Conservation (phyloP, 2,329 filamentous ascomycete genomes). For the Chaetomium globosum region DNA sequence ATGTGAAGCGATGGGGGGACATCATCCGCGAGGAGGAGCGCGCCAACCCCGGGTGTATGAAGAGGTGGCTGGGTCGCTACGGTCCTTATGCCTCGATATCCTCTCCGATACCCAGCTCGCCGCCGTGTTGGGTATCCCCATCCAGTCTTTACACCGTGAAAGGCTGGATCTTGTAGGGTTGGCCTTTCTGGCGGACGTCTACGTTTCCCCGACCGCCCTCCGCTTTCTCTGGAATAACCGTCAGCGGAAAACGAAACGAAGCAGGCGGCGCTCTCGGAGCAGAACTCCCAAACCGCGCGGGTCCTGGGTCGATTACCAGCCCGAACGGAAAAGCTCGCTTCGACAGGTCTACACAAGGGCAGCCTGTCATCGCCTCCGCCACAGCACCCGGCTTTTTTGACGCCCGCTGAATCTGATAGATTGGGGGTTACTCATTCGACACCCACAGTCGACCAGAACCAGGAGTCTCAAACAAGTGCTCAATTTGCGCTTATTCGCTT, state of each 20-base stretch:
- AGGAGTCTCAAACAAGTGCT: neutral
- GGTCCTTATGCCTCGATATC: neutral
- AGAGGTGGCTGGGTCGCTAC: constrained; percentile 4
- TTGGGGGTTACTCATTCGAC: neutral
- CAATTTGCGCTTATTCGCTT: neutral
- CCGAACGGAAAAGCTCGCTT: neutral
- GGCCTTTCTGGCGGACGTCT: neutral
- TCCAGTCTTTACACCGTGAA: neutral
- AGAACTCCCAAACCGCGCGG: neutral
- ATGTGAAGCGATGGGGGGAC: neutral
- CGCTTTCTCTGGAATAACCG: neutral
- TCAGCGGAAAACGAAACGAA: neutral
- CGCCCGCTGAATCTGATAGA: neutral
- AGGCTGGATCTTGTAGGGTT: neutral
- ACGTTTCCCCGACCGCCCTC: neutral
- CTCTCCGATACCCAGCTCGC: constrained; percentile 7
- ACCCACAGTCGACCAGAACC: neutral
- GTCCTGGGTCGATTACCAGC: neutral
- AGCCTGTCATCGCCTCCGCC: neutral
- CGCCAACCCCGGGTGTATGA: constrained; percentile 1
- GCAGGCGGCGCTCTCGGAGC: neutral
- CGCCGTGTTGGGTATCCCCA: constrained; percentile 1
- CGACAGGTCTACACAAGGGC: neutral
- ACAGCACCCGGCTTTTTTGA: neutral
- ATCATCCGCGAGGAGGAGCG: neutral